A percentile compares a stretch with the other conserved stretches of the same genome.
Evolutionary conservation across 352 stramenopile genomes (phyloP).

Genomic region (Phytopythium sindhum): DNA sequence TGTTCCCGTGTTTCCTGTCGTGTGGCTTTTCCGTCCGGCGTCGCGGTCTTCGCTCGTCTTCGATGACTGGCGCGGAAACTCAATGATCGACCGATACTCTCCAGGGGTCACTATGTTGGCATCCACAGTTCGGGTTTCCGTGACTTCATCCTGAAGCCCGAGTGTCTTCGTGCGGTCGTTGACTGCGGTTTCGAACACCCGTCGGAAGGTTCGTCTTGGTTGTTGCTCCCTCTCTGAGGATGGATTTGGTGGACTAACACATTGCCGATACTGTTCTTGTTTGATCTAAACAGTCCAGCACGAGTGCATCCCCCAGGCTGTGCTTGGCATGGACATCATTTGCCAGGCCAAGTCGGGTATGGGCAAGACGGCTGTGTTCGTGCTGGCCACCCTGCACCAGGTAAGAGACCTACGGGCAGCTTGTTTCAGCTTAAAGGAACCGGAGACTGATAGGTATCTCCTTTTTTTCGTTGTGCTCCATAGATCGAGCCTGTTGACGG

Average conservation of each 20-base stretch:
- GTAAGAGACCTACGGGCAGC: constrained; percentile 36
- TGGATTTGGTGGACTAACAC: not conserved
- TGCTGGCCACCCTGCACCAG: constrained; percentile 98
- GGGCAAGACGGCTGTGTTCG: constrained; percentile 99
- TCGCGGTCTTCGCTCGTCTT: constrained; percentile 17
- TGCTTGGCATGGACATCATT: constrained; percentile 99
- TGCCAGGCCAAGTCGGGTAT: constrained; percentile 99
- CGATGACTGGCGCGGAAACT: not conserved
- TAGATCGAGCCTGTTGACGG: constrained; percentile 87
- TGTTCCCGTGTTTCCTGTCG: not conserved
- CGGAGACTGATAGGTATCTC: not conserved
- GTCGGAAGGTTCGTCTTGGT: constrained; percentile 89
- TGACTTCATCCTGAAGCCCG: constrained; percentile 99
- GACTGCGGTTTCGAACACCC: constrained; percentile 99
- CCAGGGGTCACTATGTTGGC: constrained; percentile 98
- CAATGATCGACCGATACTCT: constrained; percentile 7
- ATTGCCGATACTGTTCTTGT: not conserved
- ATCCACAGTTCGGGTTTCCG: constrained; percentile 99
- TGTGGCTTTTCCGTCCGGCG: not conserved
- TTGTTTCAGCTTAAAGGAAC: not conserved
- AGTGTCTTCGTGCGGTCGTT: constrained; percentile 97
- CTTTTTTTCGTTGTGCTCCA: not conserved
- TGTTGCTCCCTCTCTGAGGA: not conserved
- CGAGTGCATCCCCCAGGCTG: constrained; percentile 99
- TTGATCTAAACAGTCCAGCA: constrained; percentile 89